Conservation (phyloP, 2,329 filamentous ascomycete genomes). For the Pseudovirgaria hyperparasitica region DNA sequence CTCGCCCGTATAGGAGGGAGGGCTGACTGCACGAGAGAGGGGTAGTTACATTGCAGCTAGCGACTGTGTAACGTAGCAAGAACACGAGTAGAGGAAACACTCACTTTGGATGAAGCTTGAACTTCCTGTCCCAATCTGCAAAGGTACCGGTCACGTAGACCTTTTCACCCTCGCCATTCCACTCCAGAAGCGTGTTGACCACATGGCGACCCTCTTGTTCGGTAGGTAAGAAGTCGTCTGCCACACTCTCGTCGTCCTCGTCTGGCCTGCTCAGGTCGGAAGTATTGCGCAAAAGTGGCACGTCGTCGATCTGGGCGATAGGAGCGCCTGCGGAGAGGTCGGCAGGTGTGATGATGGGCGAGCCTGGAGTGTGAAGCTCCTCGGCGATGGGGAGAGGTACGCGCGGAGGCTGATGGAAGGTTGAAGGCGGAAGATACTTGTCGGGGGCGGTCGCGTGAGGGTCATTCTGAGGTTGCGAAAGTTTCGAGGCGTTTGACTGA, state of each 20-base stretch:
- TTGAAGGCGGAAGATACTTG: slow-evolving; percentile 1
- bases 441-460: slow-evolving; percentile 5
- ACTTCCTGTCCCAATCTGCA: slow-evolving; percentile 86
- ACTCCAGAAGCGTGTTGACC: slow-evolving; percentile 76
- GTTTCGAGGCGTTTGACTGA: slow-evolving; percentile 14
- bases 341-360: slow-evolving; percentile 67
- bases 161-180: slow-evolving; percentile 71
- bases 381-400: slow-evolving; percentile 89
- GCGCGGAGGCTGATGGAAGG: slow-evolving; percentile 50
- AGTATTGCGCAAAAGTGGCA: slow-evolving; percentile 40
- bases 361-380: slow-evolving; percentile 78
- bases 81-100: slow-evolving; percentile 23
- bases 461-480: slow-evolving; percentile 13
- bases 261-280: slow-evolving; percentile 45
- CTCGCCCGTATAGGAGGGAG: no score
- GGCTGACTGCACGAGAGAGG: no score
- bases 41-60: no score
- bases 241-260: slow-evolving; percentile 49
- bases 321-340: slow-evolving; percentile 41
- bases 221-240: slow-evolving; percentile 53
- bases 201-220: slow-evolving; percentile 64
- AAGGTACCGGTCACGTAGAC: slow-evolving; percentile 96
- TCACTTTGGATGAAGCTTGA: slow-evolving; percentile 74
- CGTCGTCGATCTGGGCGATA: slow-evolving; percentile 31
- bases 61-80: no score